Evolutionary conservation across 164 flowering plant species (phyloP).

Genomic region (Nelumbo lutea): DNA sequence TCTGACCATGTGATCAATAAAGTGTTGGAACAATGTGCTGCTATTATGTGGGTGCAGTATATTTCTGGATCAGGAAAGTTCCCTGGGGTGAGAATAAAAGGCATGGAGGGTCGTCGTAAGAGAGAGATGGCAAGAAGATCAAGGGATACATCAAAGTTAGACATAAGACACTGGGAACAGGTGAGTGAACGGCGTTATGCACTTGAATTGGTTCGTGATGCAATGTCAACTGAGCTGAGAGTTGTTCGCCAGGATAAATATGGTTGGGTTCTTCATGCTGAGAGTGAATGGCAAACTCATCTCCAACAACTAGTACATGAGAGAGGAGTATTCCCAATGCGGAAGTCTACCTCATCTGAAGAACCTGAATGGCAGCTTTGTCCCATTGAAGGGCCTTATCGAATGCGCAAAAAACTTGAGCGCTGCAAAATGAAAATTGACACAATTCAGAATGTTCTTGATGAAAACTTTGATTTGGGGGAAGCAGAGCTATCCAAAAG

Average conservation of each 20-base stretch:
- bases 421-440: slow-evolving; percentile 66
- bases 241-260: slow-evolving; percentile 96
- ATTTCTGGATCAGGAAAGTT: slow-evolving; percentile 88
- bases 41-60: slow-evolving; percentile 93
- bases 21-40: slow-evolving; percentile 89
- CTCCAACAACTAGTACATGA: slow-evolving; percentile 98
- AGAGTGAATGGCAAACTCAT: slow-evolving; percentile 95
- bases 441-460: slow-evolving; percentile 63
- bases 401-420: slow-evolving; percentile 99
- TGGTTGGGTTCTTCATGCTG: slow-evolving; percentile 99
- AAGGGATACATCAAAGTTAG: slow-evolving; percentile 60
- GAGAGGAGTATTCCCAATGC: slow-evolving; percentile 78
- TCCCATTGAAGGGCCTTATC: slow-evolving; percentile 96
- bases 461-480: slow-evolving; percentile 40
- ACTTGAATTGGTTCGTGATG: slow-evolving; percentile 84
- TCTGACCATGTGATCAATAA: slow-evolving; percentile 67
- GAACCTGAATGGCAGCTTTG: slow-evolving; percentile 98
- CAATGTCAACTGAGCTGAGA: slow-evolving; percentile 91
- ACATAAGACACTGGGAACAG: slow-evolving; percentile 78
- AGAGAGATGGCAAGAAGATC: slow-evolving; percentile 78
- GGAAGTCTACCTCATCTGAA: slow-evolving; percentile 32
- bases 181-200: slow-evolving; percentile 88
- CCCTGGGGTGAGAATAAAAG: slow-evolving; percentile 90
- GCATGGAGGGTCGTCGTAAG: slow-evolving; percentile 88
- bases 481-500: slow-evolving; percentile 42